These are phyloP conservation scores for Darksidea phi DNA, from an alignment of 495 filamentous ascomycete genomes.

Conservation along the genomic window DNA sequence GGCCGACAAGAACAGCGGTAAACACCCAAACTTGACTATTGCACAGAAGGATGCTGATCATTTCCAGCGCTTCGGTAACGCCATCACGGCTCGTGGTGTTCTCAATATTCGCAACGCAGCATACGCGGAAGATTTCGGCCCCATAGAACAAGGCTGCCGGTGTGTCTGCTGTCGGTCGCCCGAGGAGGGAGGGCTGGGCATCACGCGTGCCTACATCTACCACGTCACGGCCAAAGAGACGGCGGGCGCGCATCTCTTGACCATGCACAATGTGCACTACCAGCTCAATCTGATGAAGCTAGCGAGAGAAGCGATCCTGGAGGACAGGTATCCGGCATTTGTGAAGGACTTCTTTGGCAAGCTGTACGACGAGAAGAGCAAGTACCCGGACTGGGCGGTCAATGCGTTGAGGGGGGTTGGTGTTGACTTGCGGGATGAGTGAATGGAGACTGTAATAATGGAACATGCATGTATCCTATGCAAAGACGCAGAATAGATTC, in stretches of 20 bases:
- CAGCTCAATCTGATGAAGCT: constrained; percentile 76
- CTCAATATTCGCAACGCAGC: constrained; percentile 77
- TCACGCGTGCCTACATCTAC: constrained; percentile 86
- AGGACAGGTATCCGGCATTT: constrained; percentile 78
- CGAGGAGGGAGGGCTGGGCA: constrained; percentile 70
- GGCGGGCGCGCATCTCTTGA: constrained; percentile 88
- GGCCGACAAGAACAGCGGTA: constrained; percentile 91
- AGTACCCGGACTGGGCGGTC: constrained; percentile 80
- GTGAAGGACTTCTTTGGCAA: constrained; percentile 71
- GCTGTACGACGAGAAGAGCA: constrained; percentile 65
- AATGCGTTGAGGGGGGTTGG: constrained; percentile 80
- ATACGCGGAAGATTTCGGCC: constrained; percentile 75
- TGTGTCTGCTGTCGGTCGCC: constrained; percentile 73
- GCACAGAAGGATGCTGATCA: not conserved
- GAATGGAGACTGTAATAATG: too few relatives aligned
- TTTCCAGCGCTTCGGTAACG: constrained; percentile 78
- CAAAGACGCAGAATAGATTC: too few relatives aligned
- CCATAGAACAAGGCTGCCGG: constrained; percentile 76
- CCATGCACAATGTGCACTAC: constrained; percentile 93
- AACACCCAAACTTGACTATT: constrained; percentile 21
- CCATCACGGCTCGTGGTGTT: constrained; percentile 75
- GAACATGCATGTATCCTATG: too few relatives aligned
- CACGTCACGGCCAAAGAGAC: constrained; percentile 94
- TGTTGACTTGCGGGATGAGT: constrained; percentile 65
- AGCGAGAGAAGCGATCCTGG: constrained; percentile 74